Percentiles rank a stretch among this genome's conserved stretches.
These are phyloP conservation scores for Starmerella apis DNA, from an alignment of 805 yeast genomes.

Conservation along the genomic window DNA sequence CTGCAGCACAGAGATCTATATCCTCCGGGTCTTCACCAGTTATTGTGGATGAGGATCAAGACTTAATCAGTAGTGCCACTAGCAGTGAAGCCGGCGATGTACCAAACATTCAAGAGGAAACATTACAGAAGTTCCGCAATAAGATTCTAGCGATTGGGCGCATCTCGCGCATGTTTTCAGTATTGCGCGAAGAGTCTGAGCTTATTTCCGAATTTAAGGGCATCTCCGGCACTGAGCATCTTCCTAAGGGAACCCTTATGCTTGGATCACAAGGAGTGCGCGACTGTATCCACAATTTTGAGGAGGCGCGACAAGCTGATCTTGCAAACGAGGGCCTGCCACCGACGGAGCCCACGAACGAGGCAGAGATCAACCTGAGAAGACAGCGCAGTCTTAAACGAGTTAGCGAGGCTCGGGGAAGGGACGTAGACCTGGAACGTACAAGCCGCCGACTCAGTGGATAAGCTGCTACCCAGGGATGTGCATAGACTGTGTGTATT, in stretches of 20 bases:
- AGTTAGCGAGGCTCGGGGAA: conserved; percentile 5
- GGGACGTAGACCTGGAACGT: conserved; percentile 4
- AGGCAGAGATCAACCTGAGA: conserved; percentile 37
- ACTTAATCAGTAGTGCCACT: neutral
- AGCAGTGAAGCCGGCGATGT: neutral
- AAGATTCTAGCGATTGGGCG: conserved; percentile 95
- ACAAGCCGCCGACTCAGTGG: conserved; percentile 1
- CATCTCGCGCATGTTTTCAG: conserved; percentile 82
- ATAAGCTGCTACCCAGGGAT: neutral
- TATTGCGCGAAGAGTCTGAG: conserved; percentile 79
- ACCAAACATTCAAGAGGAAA: conserved; percentile 22
- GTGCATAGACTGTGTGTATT: neutral
- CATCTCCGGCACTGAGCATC: conserved; percentile 53
- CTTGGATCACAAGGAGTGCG: conserved; percentile 75
- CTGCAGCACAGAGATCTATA: conserved; percentile 20
- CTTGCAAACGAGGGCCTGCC: conserved; percentile 79
- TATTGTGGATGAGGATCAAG: neutral
- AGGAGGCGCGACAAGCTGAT: conserved; percentile 75
- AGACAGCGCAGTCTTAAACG: conserved; percentile 30
- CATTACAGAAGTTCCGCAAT: conserved; percentile 39
- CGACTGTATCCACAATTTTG: conserved; percentile 58
- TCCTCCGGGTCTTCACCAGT: conserved; percentile 3
- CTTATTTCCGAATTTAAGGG: conserved; percentile 69
- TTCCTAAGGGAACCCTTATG: conserved; percentile 78
- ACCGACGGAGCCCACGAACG: conserved; percentile 47